A percentile compares a stretch with the other conserved stretches of the same genome.
These are phyloP conservation scores for Aethionema arabicum DNA, from an alignment of 345 rosid species.

Conservation along the genomic window DNA sequence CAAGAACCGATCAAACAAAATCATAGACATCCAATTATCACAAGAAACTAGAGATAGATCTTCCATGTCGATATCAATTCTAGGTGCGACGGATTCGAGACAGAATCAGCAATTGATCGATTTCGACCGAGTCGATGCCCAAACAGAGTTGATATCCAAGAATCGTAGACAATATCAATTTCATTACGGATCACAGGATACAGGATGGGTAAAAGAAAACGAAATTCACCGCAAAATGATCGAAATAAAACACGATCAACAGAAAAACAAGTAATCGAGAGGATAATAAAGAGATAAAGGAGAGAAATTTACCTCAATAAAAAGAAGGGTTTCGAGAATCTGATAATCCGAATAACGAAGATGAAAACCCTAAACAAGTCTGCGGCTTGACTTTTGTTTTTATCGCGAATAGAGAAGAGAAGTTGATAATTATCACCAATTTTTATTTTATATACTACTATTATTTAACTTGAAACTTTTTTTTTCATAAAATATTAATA, in stretches of 20 bases:
- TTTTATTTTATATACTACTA: too few relatives aligned
- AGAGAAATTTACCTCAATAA: slow-evolving; percentile 25
- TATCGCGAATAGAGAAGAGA: not conserved
- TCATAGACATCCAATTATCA: too few relatives aligned
- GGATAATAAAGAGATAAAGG: not conserved
- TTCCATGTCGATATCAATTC: not conserved
- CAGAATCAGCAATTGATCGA: not conserved
- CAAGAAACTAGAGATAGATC: too few relatives aligned
- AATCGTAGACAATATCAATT: slow-evolving; percentile 3
- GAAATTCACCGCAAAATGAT: not conserved
- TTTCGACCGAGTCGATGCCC: not conserved
- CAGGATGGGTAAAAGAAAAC: not conserved
- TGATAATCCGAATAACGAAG: slow-evolving; percentile 5
- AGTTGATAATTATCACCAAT: too few relatives aligned
- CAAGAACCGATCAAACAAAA: too few relatives aligned
- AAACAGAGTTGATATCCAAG: slow-evolving; percentile 5
- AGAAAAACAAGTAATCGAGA: not conserved
- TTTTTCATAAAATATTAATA: too few relatives aligned
- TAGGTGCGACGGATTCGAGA: not conserved
- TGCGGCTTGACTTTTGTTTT: slow-evolving; percentile 10
- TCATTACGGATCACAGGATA: not conserved
- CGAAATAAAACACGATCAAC: not conserved
- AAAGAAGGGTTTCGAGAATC: slow-evolving; percentile 18
- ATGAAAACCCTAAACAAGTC: slow-evolving; percentile 37
- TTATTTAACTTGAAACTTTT: too few relatives aligned